Evolutionary conservation across 495 filamentous ascomycete genomes (phyloP).

Genomic region (Neurospora pannonica): DNA sequence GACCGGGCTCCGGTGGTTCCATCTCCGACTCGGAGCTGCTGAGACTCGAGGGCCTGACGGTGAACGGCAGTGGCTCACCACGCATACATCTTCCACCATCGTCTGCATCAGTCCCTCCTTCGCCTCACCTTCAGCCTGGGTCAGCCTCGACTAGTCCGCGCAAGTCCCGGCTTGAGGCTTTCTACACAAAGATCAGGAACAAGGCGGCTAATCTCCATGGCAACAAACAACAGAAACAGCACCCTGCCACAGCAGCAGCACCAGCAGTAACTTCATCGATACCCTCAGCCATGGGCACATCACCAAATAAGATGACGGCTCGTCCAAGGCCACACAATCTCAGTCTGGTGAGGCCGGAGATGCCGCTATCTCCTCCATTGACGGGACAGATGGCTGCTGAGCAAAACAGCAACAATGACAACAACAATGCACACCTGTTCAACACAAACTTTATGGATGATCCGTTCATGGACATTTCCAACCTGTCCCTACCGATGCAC

Average conservation of each 20-base stretch:
- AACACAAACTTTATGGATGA: conserved; percentile 26
- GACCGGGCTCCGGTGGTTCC: conserved; percentile 21
- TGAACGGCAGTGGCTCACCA: conserved; percentile 22
- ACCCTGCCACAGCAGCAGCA: background rate
- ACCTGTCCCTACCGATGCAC: conserved; percentile 11
- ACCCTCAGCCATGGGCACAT: conserved; percentile 19
- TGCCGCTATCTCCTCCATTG: conserved; percentile 26
- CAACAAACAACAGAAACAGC: conserved; percentile 9
- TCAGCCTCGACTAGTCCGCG: conserved; percentile 9
- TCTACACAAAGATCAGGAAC: conserved; percentile 20
- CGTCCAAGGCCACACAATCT: conserved; percentile 9
- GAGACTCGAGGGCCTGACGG: conserved; percentile 35
- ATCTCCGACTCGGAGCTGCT: conserved; percentile 41
- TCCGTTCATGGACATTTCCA: conserved; percentile 22
- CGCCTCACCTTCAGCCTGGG: conserved; percentile 10
- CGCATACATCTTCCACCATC: conserved; percentile 15
- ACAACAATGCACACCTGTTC: conserved; percentile 12
- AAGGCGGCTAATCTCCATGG: conserved; percentile 17
- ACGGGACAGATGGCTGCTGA: conserved; percentile 19
- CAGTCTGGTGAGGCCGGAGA: conserved; percentile 8
- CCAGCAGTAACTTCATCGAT: background rate
- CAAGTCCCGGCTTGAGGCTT: conserved; percentile 17
- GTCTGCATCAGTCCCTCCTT: conserved; percentile 20
- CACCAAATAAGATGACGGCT: background rate
- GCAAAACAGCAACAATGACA: background rate